Evolutionary conservation across 176 grass and related monocot genomes (phyloP), one percentile per base, ranked within the genome.

Genomic region (Rhynchospora pubera): DNA sequence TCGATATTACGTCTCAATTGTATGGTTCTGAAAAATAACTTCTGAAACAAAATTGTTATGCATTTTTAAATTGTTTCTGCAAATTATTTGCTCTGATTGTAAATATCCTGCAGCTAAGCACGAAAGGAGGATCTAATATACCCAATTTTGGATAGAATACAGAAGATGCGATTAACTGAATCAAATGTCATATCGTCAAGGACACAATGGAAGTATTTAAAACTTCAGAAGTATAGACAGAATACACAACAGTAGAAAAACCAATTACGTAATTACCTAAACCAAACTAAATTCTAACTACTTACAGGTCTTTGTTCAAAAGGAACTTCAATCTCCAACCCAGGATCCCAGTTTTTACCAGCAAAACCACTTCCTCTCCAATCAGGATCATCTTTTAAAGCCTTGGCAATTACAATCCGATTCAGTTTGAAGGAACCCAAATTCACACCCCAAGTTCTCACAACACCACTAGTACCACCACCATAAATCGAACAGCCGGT

Each of bases 221-320:
- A 64, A 64, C 23, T 64, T 28, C 8, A 11, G 24, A 4, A 3
- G 23, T 63, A 28, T 3, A 63, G 1, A 28, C 22, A 63, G 9
- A 26, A 28, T 18, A 69, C 16, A 42, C 32, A 0, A 67, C n/a
- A 16, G 10, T 23, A 9, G 19, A 24, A 22, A 62, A 62, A 21
- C 19, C 22, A 24, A 26, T 28, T 63, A 26, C 12, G 10, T 63
- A 23, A 63, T 26, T 63, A 63, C 61, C 60, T 19, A 85, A 43
- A 60, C 23, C 57, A 52, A 72, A n/a, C 16, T 42, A 61, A 85
- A 13, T 5, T 28, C 2, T 45, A 78, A 51, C 44, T 23, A 56
- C 60, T 88, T 84, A 94, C 95, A 70, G 95, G 95, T 70, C 95
- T 88, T 78, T 98, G 95, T 86, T 98, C 95, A 48, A 91, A 98